A percentile compares a stretch with the other conserved stretches of the same genome.
phyloP scores from a whole-genome alignment of 495 filamentous ascomycete genomes.

The Chaetomium tenue region DNA sequence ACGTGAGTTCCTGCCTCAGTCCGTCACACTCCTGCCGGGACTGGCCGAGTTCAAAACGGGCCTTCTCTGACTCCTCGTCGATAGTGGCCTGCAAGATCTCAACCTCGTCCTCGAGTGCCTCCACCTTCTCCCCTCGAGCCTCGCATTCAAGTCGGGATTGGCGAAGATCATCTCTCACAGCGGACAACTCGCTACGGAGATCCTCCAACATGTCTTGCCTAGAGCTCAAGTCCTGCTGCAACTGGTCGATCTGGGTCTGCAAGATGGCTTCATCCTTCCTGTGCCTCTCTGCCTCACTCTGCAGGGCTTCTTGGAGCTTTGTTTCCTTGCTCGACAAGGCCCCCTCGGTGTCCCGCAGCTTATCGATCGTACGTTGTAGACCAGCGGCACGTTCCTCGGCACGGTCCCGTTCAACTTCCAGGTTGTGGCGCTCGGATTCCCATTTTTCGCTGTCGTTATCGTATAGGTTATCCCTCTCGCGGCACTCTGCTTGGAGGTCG shows the following conservation, averaged over 20 bases:
- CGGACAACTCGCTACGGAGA: constrained; percentile 51
- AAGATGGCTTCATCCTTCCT: constrained; percentile 42
- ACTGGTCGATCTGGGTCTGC: constrained; percentile 45
- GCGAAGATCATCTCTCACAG: constrained; percentile 65
- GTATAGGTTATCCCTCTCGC: constrained; percentile 69
- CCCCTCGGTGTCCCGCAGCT: constrained; percentile 67
- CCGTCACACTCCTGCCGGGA: constrained; percentile 50
- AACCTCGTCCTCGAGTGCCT: constrained; percentile 77
- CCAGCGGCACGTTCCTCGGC: constrained; percentile 66
- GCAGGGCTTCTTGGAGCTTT: constrained; percentile 57
- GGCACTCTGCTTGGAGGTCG: constrained; percentile 66
- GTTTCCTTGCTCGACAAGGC: constrained; percentile 62
- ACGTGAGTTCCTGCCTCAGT: constrained; percentile 51
- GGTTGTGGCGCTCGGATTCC: constrained; percentile 61
- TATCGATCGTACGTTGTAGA: constrained; percentile 70
- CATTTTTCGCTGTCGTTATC: constrained; percentile 69
- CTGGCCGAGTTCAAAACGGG: constrained; percentile 53
- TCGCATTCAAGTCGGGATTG: constrained; percentile 63
- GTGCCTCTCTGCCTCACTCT: constrained; percentile 46
- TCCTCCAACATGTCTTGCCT: constrained; percentile 44
- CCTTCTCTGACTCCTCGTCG: constrained; percentile 73
- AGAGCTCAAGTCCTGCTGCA: constrained; percentile 47
- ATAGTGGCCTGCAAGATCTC: constrained; percentile 70
- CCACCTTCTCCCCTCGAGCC: constrained; percentile 62
- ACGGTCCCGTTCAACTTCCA: constrained; percentile 64